Percentiles rank a stretch among this genome's conserved stretches.
These are phyloP conservation scores for Quercus cerris DNA, from an alignment of 306 rosid genomes.

Conservation along the genomic window DNA sequence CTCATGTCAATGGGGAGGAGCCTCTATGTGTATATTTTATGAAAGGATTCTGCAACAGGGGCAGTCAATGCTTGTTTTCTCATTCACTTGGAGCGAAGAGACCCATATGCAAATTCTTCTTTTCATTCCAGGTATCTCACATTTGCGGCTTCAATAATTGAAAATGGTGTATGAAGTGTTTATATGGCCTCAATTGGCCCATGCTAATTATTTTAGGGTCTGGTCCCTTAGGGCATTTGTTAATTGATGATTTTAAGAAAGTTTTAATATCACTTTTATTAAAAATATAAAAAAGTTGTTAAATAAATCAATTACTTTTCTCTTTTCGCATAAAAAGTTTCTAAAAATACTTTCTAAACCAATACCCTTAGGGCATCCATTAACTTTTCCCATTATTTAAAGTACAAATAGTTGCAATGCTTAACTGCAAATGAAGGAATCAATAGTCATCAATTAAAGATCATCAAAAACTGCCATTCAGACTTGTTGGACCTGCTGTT, in stretches of 20 bases:
- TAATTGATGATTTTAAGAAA: no score
- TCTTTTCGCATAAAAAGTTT: no score
- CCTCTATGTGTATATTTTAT: constrained; percentile 55
- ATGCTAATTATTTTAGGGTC: no score
- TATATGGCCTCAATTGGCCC: background rate
- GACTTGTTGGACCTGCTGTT: background rate
- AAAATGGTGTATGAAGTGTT: background rate
- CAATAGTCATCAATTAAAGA: background rate
- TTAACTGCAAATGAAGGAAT: background rate
- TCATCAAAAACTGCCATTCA: background rate
- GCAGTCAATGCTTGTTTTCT: constrained; percentile 58
- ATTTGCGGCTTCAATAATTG: background rate
- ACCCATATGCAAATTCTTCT: constrained; percentile 70
- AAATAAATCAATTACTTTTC: no score
- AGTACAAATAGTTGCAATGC: background rate
- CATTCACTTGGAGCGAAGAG: constrained; percentile 59
- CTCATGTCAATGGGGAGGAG: constrained; percentile 26
- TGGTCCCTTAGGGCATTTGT: no score
- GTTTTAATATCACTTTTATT: no score
- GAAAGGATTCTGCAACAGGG: constrained; percentile 61
- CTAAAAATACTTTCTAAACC: no score
- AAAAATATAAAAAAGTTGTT: no score
- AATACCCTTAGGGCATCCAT: no score
- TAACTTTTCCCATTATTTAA: background rate
- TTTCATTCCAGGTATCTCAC: constrained; percentile 61